Percentiles rank a stretch among this genome's conserved stretches.
Conservation (phyloP, 768 basidiomycete species). For the Cantharellus anzutake region DNA sequence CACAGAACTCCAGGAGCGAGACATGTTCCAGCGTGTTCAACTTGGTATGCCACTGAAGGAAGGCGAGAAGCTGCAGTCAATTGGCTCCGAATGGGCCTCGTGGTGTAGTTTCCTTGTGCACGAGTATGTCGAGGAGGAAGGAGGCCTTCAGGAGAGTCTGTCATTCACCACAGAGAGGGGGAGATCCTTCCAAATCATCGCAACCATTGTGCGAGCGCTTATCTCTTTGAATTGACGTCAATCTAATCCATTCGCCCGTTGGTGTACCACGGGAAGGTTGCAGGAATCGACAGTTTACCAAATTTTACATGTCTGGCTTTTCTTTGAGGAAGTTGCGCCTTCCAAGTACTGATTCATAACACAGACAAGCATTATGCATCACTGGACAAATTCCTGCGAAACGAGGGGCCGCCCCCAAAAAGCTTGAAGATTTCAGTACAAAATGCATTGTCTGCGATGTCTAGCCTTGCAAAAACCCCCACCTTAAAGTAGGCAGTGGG, state of each 20-base stretch:
- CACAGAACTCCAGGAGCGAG: constrained; percentile 36
- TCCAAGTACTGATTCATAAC: background rate
- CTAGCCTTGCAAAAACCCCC: background rate
- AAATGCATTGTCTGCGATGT: background rate
- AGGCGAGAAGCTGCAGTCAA: background rate
- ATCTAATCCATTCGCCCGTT: background rate
- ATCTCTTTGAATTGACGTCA: no score
- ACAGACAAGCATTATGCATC: background rate
- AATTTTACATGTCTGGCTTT: background rate
- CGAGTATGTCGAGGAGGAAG: background rate
- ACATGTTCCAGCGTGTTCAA: constrained; percentile 35
- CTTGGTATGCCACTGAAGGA: background rate
- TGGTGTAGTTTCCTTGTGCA: background rate
- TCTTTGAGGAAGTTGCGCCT: background rate
- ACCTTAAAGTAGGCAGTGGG: background rate
- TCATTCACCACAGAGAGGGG: background rate
- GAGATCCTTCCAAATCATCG: background rate
- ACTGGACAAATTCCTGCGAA: background rate
- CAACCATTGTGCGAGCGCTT: background rate
- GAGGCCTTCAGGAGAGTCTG: background rate
- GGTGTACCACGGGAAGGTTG: background rate
- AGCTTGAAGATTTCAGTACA: background rate
- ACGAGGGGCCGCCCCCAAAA: background rate
- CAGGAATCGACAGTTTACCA: background rate
- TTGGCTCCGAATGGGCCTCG: background rate